Base-by-base conservation (phyloP, 805 yeast species). In the Cyberlindnera amylophila region DNA sequence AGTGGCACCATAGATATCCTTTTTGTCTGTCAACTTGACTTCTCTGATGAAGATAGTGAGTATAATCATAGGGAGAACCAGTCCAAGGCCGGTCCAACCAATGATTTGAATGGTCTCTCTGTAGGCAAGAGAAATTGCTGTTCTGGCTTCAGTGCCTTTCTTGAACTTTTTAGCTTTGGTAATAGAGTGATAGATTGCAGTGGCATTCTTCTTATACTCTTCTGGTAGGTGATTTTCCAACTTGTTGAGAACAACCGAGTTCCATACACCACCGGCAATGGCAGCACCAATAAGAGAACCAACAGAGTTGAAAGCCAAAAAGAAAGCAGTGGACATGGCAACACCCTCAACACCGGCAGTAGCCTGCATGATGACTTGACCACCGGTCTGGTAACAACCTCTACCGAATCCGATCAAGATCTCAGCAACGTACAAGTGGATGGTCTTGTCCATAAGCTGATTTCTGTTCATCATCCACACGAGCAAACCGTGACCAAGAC, bases 281-380 rank as follows among this genome's bases (percentile, higher is more conserved):
- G 59, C 52, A 19, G 55, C 46, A 28, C 65, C 65, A 32, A 59
- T 55, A 32, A 59, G 43, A 17, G 64, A 55, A 33, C 63, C 65
- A 23, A 57, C 45, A 24, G 58, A 52, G 33, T 41, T 45, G 50
- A 57, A 59, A 2, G 57, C 56, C 30, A 59, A 34, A 47, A 57
- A 59, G 47, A 61, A 56, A 7, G 63, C 59, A 12, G 64, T 59
- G 5, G 62, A 55, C 59, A 59, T 59, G 15, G 63, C 62, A 34
- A 56, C 49, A 36, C 58, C 57, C n/a, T 48, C 49, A 30, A 46
- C 47, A 30, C 62, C 63, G 10, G 58, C 59, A 40, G 50, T 46
- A 23, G 59, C 63, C 42, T 61, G 65, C 18, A 59, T 45, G 12
- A 42, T 53, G 12, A 58, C 63, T 44, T 57, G 59, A 11, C 53